Conservation (phyloP, 1,284 basidiomycete species). For the Cryptococcus amylolentus region DNA sequence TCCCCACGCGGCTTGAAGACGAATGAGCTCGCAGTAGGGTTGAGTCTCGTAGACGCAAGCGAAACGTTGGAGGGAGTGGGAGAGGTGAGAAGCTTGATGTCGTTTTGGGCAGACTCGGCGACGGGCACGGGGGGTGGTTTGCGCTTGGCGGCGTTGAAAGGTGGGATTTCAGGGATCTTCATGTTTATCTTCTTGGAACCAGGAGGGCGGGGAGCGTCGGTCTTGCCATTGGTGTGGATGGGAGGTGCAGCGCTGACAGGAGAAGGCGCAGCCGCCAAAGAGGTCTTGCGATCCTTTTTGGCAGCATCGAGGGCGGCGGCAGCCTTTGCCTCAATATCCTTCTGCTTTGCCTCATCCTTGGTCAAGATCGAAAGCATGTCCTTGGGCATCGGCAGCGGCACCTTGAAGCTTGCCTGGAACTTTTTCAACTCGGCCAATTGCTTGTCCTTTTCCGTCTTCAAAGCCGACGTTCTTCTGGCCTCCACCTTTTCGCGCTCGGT, state of each 20-base stretch:
- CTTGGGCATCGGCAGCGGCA: slow-evolving; percentile 89
- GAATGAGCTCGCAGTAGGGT: slow-evolving; percentile 66
- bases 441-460: slow-evolving; percentile 67
- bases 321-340: slow-evolving; percentile 74
- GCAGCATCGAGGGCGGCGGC: slow-evolving; percentile 58
- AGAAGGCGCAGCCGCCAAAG: slow-evolving; percentile 13
- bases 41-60: slow-evolving; percentile 57
- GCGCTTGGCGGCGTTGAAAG: slow-evolving; percentile 70
- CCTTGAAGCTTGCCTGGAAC: slow-evolving; percentile 91
- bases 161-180: slow-evolving; percentile 81
- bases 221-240: slow-evolving; percentile 5
- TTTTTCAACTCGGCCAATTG: slow-evolving; percentile 78
- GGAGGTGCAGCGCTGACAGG: slow-evolving; percentile 15
- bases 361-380: slow-evolving; percentile 89
- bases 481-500: slow-evolving; percentile 81
- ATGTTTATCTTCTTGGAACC: slow-evolving; percentile 50
- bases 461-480: slow-evolving; percentile 82
- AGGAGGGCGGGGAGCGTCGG: slow-evolving; percentile 37
- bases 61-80: slow-evolving; percentile 49
- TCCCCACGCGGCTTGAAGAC: slow-evolving; percentile 61
- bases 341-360: slow-evolving; percentile 84
- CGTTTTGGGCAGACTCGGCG: slow-evolving; percentile 37
- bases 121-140: slow-evolving; percentile 35
- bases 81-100: slow-evolving; percentile 41
- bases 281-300: slow-evolving; percentile 44